Evolutionary conservation across 176 grass and related monocot genomes (phyloP), one percentile per base, ranked within the genome.

Genomic region (Paspalum vaginatum): DNA sequence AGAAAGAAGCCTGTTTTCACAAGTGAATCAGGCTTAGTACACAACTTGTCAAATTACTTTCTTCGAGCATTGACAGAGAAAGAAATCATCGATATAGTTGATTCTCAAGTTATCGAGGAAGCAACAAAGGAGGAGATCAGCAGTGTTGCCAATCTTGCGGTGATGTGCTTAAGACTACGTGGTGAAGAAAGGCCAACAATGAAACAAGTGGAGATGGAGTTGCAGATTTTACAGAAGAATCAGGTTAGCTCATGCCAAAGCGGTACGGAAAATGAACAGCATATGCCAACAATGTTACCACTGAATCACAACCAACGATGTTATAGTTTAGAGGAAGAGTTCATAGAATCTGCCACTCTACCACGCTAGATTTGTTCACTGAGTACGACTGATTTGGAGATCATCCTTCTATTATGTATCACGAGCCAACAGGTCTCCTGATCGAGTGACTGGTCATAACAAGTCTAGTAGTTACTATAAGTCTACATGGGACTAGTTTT

Each of bases 321-420:
- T 11, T 39, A 40, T 9, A 68, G 66, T 47, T 69, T 48, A 47
- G 66, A 48, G 66, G 9, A 69, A 45, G 66, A 69, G n/a, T 12
- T 69, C 42, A 69, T 69, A 42, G 21, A 69, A 2, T 69, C 66
- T 47, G 43, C 43, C 66, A 69, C n/a, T n/a, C 66, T 69, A 47
- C 66, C 66, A 69, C 66, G 43, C 20, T 69, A 69, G 42, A 47
- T 24, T 17, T 47, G 15, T 15, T 61, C 15, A 61, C 32, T n/a
- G 18, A n/a, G 20, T 32, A 32, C 3, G 32, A 32, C 32, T 32
- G 32, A 32, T 32, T 32, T 32, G 32, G 32, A 32, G 32, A 32
- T 32, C 32, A 32, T 32, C 32, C 32, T 32, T 32, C 32, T 32
- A 32, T 54, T 54, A 18, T 8, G 52, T 9, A 55, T 8, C 53